Base-by-base conservation (phyloP, 208 protist species). In the Phytomonas sp. region DNA sequence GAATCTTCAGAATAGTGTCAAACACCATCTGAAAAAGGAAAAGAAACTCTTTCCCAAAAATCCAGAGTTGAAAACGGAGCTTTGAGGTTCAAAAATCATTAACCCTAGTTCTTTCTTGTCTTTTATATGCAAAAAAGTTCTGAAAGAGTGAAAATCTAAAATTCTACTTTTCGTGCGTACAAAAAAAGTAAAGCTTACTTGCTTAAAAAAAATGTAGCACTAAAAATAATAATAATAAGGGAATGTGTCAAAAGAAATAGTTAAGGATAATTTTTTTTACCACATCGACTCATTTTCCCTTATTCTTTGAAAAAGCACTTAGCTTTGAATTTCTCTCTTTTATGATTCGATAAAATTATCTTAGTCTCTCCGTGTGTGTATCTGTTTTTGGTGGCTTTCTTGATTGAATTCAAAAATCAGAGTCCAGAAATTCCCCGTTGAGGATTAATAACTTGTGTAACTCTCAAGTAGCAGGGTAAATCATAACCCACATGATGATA, bases 41-140 rank as follows among this genome's bases (percentile, higher is more conserved):
- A 56, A 56, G 45, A 56, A 56, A 56, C 10, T 26, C 8, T 56
- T 56, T 26, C 45, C 26, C 16, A 26, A 56, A 56, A 56, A 56
- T 56, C 45, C 0, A 56, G 8, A 56, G 45, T 56, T 8, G 45
- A 5, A 56, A 56, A 26, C 23, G 19, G 19, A 56, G 10, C 26
- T 19, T 5, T 23, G 19, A 56, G 45, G 6, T 56, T 56, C 45
- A 56, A 19, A 23, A 26, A 23, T 56, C 45, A 56, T 26, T 26
- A 19, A 23, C 45, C 8, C 8, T 37, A 37, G 34, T 37, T 56
- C 4, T 56, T 26, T 0, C 45, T n/a, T n/a, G n/a, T n/a, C 23
- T 23, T 26, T 56, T 26, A 49, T 3, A 75, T 49, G 34, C n/a
- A 74, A 73, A 70, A 69, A 76, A 56, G 19, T 56, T 8, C 19